Evolutionary conservation across 2,329 filamentous ascomycete species (phyloP), one percentile per base, ranked within the genome.

Genomic region (Berkeleyomyces rouxiae): DNA sequence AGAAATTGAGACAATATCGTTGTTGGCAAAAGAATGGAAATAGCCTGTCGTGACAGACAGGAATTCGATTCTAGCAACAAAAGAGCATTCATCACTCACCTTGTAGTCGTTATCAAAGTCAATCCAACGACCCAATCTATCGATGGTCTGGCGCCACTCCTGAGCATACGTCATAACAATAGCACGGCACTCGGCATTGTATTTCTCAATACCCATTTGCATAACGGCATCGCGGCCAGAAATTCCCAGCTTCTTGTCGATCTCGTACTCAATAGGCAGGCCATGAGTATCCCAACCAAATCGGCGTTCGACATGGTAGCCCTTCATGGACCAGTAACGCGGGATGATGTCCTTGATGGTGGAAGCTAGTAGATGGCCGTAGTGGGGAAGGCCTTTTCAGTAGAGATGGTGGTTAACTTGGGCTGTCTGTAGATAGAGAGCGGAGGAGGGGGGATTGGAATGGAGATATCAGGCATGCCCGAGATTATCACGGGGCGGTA

Each of bases 321-420:
- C 90, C 71, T 91, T 90, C 88, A 93, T 93, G 61, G 88, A 88
- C 87, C 89, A 95, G 74, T 95, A 95, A 67, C 90, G 78, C 7
- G 90, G 88, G 67, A 95, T 92, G 65, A 93, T 91, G 72, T 95
- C 90, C 74, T 95, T 95, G 75, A 95, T 93, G 60, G 89, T 95
- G 33, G 88, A 92, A 49, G 89, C 87, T 67, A 92, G 80, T 57
- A 91, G 76, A 73, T 91, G 88, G 68, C 77, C 77, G 64, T 76
- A 68, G 59, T 69, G 68, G 11, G 68, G 68, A 1, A 68, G 66
- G 58, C 68, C 68, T 68, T 58, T 33, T 49, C 37, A 42, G 37
- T 36, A 31, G 42, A n/a, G 58, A 23, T 11, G 23, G 58, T 16
- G 16, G 58, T 60, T 60, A 44, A 47, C 36, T 23, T 23, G 13